A percentile compares a stretch with the other conserved stretches of the same genome.
Conservation (phyloP, 2,329 filamentous ascomycete genomes). For the Geosmithia flava region DNA sequence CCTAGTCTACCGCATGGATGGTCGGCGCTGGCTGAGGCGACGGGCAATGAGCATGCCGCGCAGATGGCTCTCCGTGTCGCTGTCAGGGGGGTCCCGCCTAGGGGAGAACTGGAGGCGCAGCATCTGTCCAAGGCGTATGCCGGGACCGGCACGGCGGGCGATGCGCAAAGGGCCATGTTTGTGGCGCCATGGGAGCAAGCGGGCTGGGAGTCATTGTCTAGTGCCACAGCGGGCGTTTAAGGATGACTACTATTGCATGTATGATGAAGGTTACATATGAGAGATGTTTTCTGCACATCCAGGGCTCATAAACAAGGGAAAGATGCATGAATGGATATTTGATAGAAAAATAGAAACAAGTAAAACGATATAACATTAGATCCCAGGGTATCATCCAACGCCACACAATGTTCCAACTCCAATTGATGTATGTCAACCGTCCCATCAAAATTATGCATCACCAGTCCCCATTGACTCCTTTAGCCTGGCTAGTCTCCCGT, state of each 20-base stretch:
- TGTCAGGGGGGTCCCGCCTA: conserved; percentile 58
- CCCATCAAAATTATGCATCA: not conserved
- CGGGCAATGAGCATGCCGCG: conserved; percentile 41
- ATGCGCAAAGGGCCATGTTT: conserved; percentile 67
- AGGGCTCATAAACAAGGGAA: conserved; percentile 4
- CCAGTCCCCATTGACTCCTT: conserved; percentile 37
- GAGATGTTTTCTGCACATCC: not conserved
- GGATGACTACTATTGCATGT: not conserved
- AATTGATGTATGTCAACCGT: not conserved
- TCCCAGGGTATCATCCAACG: conserved; percentile 7
- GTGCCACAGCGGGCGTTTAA: conserved; percentile 10
- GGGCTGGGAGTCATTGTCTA: conserved; percentile 50
- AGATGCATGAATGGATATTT: not conserved
- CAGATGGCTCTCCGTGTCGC: conserved; percentile 79
- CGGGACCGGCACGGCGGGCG: conserved; percentile 55
- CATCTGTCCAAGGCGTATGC: conserved; percentile 65
- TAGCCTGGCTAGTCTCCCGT: conserved; percentile 56
- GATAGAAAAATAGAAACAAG: conserved; percentile 1
- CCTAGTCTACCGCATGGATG: conserved; percentile 73
- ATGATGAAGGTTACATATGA: conserved; percentile 1
- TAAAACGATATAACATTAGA: not conserved
- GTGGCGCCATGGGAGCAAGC: conserved; percentile 65
- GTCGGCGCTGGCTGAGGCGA: conserved; percentile 56
- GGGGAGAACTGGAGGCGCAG: conserved; percentile 52
- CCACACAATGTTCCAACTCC: not conserved